Percentiles rank a stretch among this genome's conserved stretches.
These are phyloP conservation scores for Vanilla planifolia DNA, from an alignment of 106 monocot species.

Conservation along the genomic window DNA sequence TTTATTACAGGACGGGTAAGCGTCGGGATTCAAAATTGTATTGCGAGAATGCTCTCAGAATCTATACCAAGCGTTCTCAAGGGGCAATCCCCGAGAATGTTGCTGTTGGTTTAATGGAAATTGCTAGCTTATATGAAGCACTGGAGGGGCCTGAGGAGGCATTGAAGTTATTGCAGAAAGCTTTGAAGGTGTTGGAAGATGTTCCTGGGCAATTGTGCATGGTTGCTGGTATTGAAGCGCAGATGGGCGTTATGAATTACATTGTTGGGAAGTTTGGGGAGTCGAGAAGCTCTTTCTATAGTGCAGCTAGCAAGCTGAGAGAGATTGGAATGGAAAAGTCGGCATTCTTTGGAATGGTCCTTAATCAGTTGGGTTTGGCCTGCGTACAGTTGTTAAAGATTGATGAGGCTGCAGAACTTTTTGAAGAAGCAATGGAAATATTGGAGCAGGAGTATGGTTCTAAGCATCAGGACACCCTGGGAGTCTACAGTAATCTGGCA, in stretches of 20 bases:
- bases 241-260: slow-evolving; percentile 60
- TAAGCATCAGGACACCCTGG: slow-evolving; percentile 45
- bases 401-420: slow-evolving; percentile 53
- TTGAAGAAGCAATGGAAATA: slow-evolving; percentile 44
- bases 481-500: slow-evolving; percentile 60
- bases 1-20: slow-evolving; percentile 52
- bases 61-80: slow-evolving; percentile 39
- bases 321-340: slow-evolving; percentile 47
- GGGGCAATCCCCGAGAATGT: slow-evolving; percentile 42
- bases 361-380: slow-evolving; percentile 60
- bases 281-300: slow-evolving; percentile 33
- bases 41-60: slow-evolving; percentile 50
- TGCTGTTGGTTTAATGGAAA: slow-evolving; percentile 48
- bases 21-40: slow-evolving; percentile 46
- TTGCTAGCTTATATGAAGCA: slow-evolving; percentile 49
- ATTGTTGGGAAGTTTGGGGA: slow-evolving; percentile 43
- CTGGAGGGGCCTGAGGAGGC: slow-evolving; percentile 53
- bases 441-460: slow-evolving; percentile 49
- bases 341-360: slow-evolving; percentile 49
- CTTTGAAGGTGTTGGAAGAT: slow-evolving; percentile 42
- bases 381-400: slow-evolving; percentile 57
- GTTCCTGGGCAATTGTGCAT: slow-evolving; percentile 43
- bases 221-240: slow-evolving; percentile 57
- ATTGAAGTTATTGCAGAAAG: slow-evolving; percentile 44
- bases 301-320: slow-evolving; percentile 44